A percentile compares a stretch with the other conserved stretches of the same genome.
Evolutionary conservation across 257 asterid species (phyloP).

Genomic region (Thymus mandschuricus): DNA sequence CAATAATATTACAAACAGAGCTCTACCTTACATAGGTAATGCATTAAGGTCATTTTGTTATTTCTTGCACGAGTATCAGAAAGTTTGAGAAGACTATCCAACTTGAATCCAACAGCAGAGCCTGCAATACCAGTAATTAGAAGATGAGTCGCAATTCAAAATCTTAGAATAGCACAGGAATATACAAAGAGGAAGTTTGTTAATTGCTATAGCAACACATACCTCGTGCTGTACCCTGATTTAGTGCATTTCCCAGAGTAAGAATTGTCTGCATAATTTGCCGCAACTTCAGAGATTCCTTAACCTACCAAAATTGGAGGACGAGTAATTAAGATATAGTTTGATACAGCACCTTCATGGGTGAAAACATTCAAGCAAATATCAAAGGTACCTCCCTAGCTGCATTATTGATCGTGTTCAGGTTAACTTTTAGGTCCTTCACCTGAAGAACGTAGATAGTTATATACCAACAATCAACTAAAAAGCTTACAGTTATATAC

Average conservation of each 20-base stretch:
- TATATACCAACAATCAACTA: slow-evolving; percentile 28
- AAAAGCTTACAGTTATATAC: slow-evolving; percentile 24
- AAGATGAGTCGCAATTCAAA: slow-evolving; percentile 27
- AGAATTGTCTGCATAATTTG: slow-evolving; percentile 98
- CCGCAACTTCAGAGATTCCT: slow-evolving; percentile 82
- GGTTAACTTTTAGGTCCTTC: slow-evolving; percentile 71
- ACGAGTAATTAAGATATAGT: slow-evolving; percentile 32
- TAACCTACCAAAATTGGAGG: slow-evolving; percentile 61
- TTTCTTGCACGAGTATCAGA: slow-evolving; percentile 99
- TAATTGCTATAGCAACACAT: slow-evolving; percentile 28
- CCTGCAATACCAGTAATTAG: slow-evolving; percentile 51
- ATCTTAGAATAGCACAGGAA: slow-evolving; percentile 25
- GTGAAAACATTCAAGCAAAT: slow-evolving; percentile 30
- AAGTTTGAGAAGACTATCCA: slow-evolving; percentile 97
- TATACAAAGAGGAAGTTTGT: slow-evolving; percentile 18
- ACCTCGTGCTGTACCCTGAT: slow-evolving; percentile 99
- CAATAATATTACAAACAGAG: slow-evolving; percentile 20
- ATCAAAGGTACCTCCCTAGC: slow-evolving; percentile 70
- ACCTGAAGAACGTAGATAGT: slow-evolving; percentile 59
- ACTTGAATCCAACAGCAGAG: slow-evolving; percentile 96
- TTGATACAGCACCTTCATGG: slow-evolving; percentile 22
- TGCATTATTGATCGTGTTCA: slow-evolving; percentile 80
- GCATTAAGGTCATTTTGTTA: slow-evolving; percentile 98
- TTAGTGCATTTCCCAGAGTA: slow-evolving; percentile 94
- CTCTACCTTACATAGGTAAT: slow-evolving; percentile 92